These are phyloP conservation scores for Umbelopsis sp. DNA, from an alignment of 371 early-diverging fungal genomes.

Conservation along the genomic window DNA sequence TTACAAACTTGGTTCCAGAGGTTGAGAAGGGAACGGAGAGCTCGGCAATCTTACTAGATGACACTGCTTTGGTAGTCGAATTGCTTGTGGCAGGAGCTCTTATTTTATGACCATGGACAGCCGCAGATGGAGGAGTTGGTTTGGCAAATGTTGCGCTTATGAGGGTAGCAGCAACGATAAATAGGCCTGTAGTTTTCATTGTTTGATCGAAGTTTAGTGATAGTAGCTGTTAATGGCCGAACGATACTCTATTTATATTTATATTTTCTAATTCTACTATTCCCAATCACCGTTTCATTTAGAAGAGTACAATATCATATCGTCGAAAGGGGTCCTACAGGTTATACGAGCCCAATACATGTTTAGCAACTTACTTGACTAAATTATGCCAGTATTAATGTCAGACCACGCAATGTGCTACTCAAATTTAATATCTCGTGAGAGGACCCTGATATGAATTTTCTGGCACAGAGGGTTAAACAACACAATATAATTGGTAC, in stretches of 20 bases:
- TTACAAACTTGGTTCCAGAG: slow-evolving; percentile 19
- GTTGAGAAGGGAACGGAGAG: background rate
- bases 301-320: background rate
- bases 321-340: background rate
- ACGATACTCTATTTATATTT: background rate
- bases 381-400: background rate
- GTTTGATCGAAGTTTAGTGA: background rate
- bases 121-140: background rate
- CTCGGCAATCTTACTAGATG: background rate
- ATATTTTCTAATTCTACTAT: background rate
- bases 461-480: background rate
- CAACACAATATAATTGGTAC: background rate
- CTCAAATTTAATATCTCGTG: background rate
- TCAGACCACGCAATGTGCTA: background rate
- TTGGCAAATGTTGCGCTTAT: slow-evolving; percentile 3
- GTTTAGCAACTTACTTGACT: background rate
- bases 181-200: slow-evolving; percentile 11
- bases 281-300: background rate
- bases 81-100: background rate
- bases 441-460: slow-evolving; percentile 14
- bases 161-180: background rate
- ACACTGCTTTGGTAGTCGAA: background rate
- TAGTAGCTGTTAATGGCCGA: background rate
- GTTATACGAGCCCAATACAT: background rate
- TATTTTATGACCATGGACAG: slow-evolving; percentile 6